Evolutionary conservation across 805 yeast genomes (phyloP), one percentile per base, ranked within the genome.

Genomic region (Wickerhamomyces bisporus): DNA sequence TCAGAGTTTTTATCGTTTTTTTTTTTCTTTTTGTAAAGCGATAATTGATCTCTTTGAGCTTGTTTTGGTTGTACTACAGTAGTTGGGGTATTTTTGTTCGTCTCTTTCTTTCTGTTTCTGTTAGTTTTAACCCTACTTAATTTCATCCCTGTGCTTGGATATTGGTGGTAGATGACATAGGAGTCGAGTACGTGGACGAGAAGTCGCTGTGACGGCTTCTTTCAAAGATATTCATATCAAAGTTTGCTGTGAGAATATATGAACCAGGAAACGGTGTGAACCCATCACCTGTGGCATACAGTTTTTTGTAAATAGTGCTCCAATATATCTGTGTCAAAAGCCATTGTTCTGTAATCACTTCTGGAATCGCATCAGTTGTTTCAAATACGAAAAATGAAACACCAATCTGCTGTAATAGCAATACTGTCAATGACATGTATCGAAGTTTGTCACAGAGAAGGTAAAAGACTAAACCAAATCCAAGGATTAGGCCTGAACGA

Each of bases 281-380:
- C 5, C 50, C 49, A 35, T 44, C 50, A 32, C 40, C 34, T 6
- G 36, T 29, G 20, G 35, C 34, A 7, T 14, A 26, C 8, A 34
- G 28, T 6, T 33, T 40, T 14, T 28, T 40, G 13, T 38, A 34
- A 7, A 38, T 29, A 13, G 25, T 37, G 2, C 39, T 27, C 50
- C 53, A 49, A 16, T 39, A 41, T 3, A 40, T 39, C 26, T 47
- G 55, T 1, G 47, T 42, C 6, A 47, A 14, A 1, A 44, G 5
- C 52, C 50, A 50, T 1, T 38, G 38, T n/a, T 49, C 53, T 12
- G 39, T 32, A 8, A 45, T 34, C 6, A 26, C 26, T 12, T 47
- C 50, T 3, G 49, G 50, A 4, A 47, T 16, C 2, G 53, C 52
- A 34, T 44, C 48, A 4, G 53, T 39, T 1, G 30, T 38, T 29